These are phyloP conservation scores for Juglanconis oblonga DNA, from an alignment of 2,329 filamentous ascomycete genomes.

Conservation along the genomic window DNA sequence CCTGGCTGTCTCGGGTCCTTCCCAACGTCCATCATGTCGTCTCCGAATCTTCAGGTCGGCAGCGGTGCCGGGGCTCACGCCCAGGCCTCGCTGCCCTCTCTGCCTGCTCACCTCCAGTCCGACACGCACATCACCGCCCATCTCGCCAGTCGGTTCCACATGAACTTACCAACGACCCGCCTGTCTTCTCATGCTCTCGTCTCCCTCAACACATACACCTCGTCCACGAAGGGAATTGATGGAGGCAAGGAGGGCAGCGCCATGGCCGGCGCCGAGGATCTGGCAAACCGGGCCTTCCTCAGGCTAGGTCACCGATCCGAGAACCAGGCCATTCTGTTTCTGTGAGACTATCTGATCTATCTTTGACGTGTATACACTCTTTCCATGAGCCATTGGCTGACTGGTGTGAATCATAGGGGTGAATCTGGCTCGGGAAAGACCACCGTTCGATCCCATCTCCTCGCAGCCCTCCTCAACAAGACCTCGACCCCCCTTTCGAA, in stretches of 20 bases:
- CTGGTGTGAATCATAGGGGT: slow-evolving; percentile 56
- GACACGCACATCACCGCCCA: slow-evolving; percentile 72
- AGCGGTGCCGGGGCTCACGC: slow-evolving; percentile 59
- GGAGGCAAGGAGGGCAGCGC: slow-evolving; percentile 88
- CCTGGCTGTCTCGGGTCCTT: slow-evolving; percentile 23
- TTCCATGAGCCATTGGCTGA: slow-evolving; percentile 12
- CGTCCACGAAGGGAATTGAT: slow-evolving; percentile 83
- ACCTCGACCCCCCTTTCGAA: slow-evolving; percentile 90
- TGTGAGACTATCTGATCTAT: slow-evolving; percentile 59
- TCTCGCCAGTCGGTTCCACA: slow-evolving; percentile 86
- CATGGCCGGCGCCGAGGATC: slow-evolving; percentile 86
- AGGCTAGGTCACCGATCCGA: slow-evolving; percentile 84
- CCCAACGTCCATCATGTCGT: slow-evolving; percentile 51
- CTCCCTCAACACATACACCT: slow-evolving; percentile 91
- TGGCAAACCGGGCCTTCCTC: slow-evolving; percentile 82
- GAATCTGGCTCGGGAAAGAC: slow-evolving; percentile 97
- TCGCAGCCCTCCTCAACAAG: slow-evolving; percentile 82
- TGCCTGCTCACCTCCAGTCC: slow-evolving; percentile 76
- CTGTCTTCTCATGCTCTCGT: slow-evolving; percentile 91
- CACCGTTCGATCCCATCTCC: slow-evolving; percentile 82
- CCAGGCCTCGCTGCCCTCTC: slow-evolving; percentile 81
- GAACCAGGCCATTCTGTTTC: slow-evolving; percentile 87
- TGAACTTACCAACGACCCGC: slow-evolving; percentile 79
- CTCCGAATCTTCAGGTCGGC: slow-evolving; percentile 49
- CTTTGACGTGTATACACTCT: background rate